These are phyloP conservation scores for Umbilicus rupestris DNA, from an alignment of 164 flowering plant species.

Conservation along the genomic window DNA sequence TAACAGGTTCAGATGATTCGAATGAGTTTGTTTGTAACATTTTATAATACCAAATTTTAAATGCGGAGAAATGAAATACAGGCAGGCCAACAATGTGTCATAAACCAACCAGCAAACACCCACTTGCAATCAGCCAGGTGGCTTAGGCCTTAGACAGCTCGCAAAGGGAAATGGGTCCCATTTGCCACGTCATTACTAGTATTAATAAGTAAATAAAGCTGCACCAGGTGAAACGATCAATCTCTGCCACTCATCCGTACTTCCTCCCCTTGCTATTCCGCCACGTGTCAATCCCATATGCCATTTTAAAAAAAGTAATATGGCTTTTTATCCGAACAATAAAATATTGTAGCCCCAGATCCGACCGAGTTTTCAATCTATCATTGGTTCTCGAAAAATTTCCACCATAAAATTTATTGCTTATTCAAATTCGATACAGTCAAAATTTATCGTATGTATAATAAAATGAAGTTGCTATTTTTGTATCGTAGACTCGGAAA, in stretches of 20 bases:
- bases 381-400: no score
- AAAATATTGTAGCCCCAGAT: background rate
- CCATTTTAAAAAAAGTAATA: background rate
- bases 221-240: background rate
- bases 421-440: no score
- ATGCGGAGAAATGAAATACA: background rate
- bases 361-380: background rate
- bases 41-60: background rate
- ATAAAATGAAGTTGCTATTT: no score
- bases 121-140: constrained; percentile 2
- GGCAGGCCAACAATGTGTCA: background rate
- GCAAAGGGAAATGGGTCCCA: constrained; percentile 1
- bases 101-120: background rate
- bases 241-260: constrained; percentile 3
- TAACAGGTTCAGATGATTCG: no score
- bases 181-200: background rate
- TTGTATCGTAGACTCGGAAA: no score
- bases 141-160: background rate
- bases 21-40: no score
- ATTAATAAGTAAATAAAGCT: background rate
- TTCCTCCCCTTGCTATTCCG: background rate
- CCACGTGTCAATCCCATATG: background rate
- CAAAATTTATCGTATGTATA: no score
- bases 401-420: no score
- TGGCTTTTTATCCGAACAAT: background rate